phyloP scores from a whole-genome alignment of 75 land plant species.

The Adiantum capillusveneris region DNA sequence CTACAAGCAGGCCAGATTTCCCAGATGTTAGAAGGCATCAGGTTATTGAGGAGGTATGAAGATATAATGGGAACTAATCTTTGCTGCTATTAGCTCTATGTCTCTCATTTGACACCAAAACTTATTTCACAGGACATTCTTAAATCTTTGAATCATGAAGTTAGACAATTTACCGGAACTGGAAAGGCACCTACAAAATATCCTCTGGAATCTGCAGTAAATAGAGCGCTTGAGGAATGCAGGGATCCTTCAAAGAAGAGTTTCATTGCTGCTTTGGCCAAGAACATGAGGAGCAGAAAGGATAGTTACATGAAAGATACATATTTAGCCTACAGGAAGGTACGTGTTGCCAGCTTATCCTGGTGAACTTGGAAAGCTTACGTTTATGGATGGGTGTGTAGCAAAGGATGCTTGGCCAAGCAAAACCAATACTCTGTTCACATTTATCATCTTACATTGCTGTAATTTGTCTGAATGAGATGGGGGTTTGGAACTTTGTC shows the following conservation, averaged over 20 bases:
- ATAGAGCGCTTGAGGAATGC: constrained; percentile 45
- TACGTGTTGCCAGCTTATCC: no score
- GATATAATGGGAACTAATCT: not conserved
- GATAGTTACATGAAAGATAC: constrained; percentile 39
- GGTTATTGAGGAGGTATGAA: constrained; percentile 82
- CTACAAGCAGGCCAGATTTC: constrained; percentile 50
- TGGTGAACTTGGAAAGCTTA: no score
- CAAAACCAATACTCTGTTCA: no score
- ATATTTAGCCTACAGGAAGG: constrained; percentile 98
- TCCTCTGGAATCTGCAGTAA: constrained; percentile 61
- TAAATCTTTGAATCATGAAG: constrained; percentile 67
- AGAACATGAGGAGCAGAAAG: constrained; percentile 60
- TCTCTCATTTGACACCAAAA: not conserved
- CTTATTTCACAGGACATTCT: constrained; percentile 40
- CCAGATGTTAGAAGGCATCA: constrained; percentile 46
- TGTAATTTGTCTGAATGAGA: no score
- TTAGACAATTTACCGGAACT: constrained; percentile 74
- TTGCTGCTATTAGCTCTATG: not conserved
- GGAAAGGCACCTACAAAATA: constrained; percentile 88
- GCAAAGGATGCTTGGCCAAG: no score
- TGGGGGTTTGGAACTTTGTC: no score
- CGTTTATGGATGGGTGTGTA: no score
- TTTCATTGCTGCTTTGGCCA: constrained; percentile 48
- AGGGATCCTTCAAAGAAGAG: constrained; percentile 27
- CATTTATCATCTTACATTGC: no score